A percentile compares a stretch with the other conserved stretches of the same genome.
Evolutionary conservation across 257 asterid genomes (phyloP).

Genomic region (Ilex aquifolium): DNA sequence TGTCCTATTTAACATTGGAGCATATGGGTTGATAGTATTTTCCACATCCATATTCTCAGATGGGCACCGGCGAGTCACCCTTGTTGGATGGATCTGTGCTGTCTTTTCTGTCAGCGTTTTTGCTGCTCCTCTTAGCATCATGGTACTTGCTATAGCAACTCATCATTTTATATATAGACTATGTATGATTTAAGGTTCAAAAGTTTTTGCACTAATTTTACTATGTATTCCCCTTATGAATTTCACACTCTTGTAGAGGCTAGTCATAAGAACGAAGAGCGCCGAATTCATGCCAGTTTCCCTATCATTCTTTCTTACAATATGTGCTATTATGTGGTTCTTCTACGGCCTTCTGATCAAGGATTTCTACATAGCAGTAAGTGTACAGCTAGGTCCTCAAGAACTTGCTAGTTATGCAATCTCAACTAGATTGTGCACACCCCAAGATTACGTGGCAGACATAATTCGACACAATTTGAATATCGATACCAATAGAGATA

Average conservation of each 20-base stretch:
- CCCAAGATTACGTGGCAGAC: too few species aligned
- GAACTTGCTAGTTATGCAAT: too few species aligned
- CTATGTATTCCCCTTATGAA: too few species aligned
- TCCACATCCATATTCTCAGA: conserved; percentile 23
- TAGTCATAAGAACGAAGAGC: conserved; percentile 62
- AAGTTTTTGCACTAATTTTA: background rate
- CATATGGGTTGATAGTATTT: conserved; percentile 26
- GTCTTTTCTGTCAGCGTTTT: conserved; percentile 62
- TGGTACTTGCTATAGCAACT: conserved; percentile 34
- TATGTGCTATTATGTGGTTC: conserved; percentile 75
- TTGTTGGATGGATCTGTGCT: conserved; percentile 83
- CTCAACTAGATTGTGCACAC: too few species aligned
- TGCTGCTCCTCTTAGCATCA: conserved; percentile 75
- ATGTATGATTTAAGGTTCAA: background rate
- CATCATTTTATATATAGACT: background rate
- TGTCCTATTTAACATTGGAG: conserved; percentile 32
- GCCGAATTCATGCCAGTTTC: conserved; percentile 79
- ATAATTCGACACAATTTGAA: too few species aligned
- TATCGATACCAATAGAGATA: too few species aligned
- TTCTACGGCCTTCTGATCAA: conserved; percentile 57
- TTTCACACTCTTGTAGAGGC: conserved; percentile 18
- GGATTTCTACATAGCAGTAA: conserved; percentile 73
- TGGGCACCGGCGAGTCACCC: conserved; percentile 18
- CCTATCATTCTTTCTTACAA: conserved; percentile 67
- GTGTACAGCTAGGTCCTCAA: conserved; percentile 7